Conservation (phyloP, 192 early-diverging fungal genomes). For the Coemansia sp. region DNA sequence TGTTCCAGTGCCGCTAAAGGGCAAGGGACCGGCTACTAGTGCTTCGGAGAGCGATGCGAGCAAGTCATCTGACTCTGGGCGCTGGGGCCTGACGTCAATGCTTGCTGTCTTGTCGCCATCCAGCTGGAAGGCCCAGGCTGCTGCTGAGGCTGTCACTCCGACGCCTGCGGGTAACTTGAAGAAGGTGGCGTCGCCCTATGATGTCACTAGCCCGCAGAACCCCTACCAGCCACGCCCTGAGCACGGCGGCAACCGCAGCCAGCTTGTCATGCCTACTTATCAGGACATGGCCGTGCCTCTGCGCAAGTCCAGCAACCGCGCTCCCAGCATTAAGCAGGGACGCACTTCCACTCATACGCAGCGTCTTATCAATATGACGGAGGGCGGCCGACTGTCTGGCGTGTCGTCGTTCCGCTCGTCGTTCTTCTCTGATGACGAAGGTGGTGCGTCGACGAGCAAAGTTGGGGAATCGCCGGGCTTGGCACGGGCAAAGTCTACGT, state of each 20-base stretch:
- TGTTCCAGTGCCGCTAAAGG: neutral
- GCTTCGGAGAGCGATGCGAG: neutral
- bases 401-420: conserved; percentile 47
- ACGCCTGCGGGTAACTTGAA: neutral
- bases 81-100: conserved; percentile 39
- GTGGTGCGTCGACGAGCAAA: conserved; percentile 8
- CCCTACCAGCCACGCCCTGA: conserved; percentile 51
- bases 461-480: conserved; percentile 5
- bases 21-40: neutral
- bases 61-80: conserved; percentile 25
- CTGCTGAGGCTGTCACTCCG: conserved; percentile 10
- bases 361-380: conserved; percentile 10
- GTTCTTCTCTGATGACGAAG: conserved; percentile 46
- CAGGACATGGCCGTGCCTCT: conserved; percentile 44
- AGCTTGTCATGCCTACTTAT: conserved; percentile 45
- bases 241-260: conserved; percentile 22
- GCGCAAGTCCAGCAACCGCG: conserved; percentile 26
- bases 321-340: neutral
- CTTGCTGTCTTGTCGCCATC: conserved; percentile 48
- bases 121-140: conserved; percentile 43
- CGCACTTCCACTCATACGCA: neutral
- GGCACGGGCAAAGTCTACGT: conserved; percentile 29
- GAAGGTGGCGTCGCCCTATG: conserved; percentile 39
- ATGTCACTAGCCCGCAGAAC: conserved; percentile 41
- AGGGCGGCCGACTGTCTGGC: conserved; percentile 24